phyloP scores from a whole-genome alignment of 78 protist genomes.

The Bigelowiella natans region DNA sequence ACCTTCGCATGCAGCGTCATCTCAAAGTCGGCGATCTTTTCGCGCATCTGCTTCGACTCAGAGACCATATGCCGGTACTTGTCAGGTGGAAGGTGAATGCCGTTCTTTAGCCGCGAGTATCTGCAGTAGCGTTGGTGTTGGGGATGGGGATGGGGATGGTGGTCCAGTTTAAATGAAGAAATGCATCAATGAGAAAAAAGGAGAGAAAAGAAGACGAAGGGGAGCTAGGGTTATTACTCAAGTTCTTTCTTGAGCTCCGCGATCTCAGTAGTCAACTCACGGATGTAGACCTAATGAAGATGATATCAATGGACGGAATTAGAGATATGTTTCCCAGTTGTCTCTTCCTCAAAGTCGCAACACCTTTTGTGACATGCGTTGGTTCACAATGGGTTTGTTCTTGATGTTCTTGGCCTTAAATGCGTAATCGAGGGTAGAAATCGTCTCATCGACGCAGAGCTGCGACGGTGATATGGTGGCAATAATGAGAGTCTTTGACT shows the following conservation, averaged over 20 bases:
- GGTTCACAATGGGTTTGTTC: conserved; percentile 7
- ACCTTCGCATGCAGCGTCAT: no score
- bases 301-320: neutral
- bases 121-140: no score
- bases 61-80: neutral
- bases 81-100: neutral
- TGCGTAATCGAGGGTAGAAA: conserved; percentile 27
- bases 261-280: neutral
- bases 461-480: conserved; percentile 21
- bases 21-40: no score
- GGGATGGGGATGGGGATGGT: neutral
- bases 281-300: neutral
- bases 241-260: neutral
- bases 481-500: conserved; percentile 12
- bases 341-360: neutral
- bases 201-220: no score
- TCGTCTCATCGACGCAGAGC: conserved; percentile 4
- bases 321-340: neutral
- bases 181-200: neutral
- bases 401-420: conserved; percentile 19
- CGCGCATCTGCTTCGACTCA: no score
- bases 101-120: neutral
- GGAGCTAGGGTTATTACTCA: neutral
- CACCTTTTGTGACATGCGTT: neutral
- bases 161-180: neutral